phyloP scores from a whole-genome alignment of 108 stramenopile species.

The Heterococcus sp. region DNA sequence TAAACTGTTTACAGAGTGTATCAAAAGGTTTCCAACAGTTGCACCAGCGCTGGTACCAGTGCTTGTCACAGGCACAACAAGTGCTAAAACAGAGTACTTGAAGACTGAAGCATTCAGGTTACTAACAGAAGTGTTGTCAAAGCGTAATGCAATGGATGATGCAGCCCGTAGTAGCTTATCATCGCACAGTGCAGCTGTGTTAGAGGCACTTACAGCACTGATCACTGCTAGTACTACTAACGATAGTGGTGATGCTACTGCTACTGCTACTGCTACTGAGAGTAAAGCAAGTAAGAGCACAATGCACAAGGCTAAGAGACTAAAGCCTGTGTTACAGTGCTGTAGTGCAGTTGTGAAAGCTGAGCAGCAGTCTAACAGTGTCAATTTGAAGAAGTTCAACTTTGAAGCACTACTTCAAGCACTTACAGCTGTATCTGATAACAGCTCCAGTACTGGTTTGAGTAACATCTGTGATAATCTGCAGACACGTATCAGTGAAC shows the following conservation, averaged over 20 bases:
- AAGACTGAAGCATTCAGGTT: conserved; percentile 26
- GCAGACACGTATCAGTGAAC: not conserved
- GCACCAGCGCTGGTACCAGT: not conserved
- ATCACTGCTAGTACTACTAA: too few species aligned
- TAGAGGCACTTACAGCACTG: not conserved
- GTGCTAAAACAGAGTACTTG: conserved; percentile 19
- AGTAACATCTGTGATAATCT: not conserved
- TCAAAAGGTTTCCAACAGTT: not conserved
- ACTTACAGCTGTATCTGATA: not conserved
- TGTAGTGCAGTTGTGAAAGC: not conserved
- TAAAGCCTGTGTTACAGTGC: not conserved
- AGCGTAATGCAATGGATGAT: not conserved
- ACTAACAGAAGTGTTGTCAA: conserved; percentile 7
- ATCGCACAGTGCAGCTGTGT: not conserved
- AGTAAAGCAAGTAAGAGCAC: not conserved
- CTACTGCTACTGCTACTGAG: not conserved
- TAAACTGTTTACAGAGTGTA: not conserved
- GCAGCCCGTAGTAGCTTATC: not conserved
- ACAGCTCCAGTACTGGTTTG: not conserved
- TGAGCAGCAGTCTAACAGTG: not conserved
- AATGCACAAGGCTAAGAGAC: not conserved
- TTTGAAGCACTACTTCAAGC: not conserved
- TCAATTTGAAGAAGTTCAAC: not conserved
- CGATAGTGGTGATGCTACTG: not conserved
- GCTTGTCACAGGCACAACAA: not conserved